Conservation (phyloP, 2,329 filamentous ascomycete genomes). For the Thelonectria blattea region DNA sequence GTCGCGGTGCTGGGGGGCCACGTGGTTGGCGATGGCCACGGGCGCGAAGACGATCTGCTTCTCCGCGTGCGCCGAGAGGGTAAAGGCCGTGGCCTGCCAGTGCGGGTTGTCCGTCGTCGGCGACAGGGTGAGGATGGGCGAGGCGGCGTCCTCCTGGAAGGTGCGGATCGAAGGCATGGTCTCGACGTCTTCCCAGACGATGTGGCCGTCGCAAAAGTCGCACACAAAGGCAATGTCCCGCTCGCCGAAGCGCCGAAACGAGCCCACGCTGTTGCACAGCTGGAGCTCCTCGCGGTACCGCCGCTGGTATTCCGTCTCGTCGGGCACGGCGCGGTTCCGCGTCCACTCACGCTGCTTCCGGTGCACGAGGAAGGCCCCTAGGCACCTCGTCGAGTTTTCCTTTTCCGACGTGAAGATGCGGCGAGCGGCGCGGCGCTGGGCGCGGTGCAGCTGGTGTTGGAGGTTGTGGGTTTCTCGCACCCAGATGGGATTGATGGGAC, state of each 20-base stretch:
- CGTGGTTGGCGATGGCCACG: conserved; percentile 63
- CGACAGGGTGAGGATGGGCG: conserved; percentile 33
- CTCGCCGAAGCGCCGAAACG: conserved; percentile 62
- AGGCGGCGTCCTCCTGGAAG: conserved; percentile 37
- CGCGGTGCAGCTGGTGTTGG: conserved; percentile 59
- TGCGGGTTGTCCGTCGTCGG: conserved; percentile 44
- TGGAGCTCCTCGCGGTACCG: conserved; percentile 56
- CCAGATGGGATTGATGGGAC: conserved; percentile 63
- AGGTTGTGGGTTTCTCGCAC: conserved; percentile 57
- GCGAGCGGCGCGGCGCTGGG: conserved; percentile 62
- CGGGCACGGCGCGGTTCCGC: conserved; percentile 30
- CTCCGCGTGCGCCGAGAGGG: conserved; percentile 47
- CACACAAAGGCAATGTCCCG: conserved; percentile 63
- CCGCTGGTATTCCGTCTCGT: conserved; percentile 43
- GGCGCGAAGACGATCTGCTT: conserved; percentile 63
- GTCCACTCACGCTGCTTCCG: conserved; percentile 53
- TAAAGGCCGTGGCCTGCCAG: conserved; percentile 59
- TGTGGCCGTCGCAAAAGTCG: conserved; percentile 66
- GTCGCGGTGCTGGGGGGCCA: conserved; percentile 55
- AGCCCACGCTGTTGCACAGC: conserved; percentile 59
- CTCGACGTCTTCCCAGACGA: conserved; percentile 63
- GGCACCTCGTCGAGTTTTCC: conserved; percentile 55
- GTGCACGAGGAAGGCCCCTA: conserved; percentile 62
- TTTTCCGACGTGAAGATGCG: conserved; percentile 61
- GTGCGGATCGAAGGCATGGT: conserved; percentile 56